Evolutionary conservation across 495 filamentous ascomycete genomes (phyloP), one percentile per base, ranked within the genome.

Genomic region (Viridothelium virens): DNA sequence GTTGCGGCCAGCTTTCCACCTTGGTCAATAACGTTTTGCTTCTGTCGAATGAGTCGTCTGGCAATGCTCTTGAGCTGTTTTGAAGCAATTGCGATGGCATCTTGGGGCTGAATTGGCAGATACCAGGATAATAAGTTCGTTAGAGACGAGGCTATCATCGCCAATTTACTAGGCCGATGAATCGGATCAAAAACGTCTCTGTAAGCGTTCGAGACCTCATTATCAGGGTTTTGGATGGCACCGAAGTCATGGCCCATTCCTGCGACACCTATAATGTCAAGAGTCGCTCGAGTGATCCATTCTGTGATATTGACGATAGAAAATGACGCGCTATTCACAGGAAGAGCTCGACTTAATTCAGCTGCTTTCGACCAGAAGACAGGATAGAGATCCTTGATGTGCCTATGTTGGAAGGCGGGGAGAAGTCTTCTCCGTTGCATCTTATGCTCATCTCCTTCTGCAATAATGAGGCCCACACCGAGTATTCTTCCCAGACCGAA

Each of bases 261-360:
- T 18, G 66, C 66, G 38, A 61, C 37, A 48, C 62, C 66, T n/a
- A 67, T 67, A 31, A 67, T 67, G 44, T 67, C 66, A 10, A 67
- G 61, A 25, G 66, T 64, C 16, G 61, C 62, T 33, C 66, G 66
- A 16, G 44, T 62, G 16, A 50, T 11, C 66, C 66, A 67, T 34
- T 63, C 38, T 18, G 38, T 53, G 31, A 67, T 53, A 7, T 67
- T 39, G 18, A 66, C 44, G 14, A 18, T 50, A 16, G 66, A 38
- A 25, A 4, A 25, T 12, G 37, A n/a, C 10, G n/a, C 63, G 6
- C 34, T 67, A 1, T 34, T 63, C 31, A 41, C 66, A 5, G 66
- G 38, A 16, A 64, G n/a, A 18, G 36, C 33, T 10, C 11, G 0
- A 14, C 16, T 44, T 25, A 67, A 38, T 33, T 67, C 66, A 14